These are phyloP conservation scores for Mycena olivaceomarginata DNA, from an alignment of 768 basidiomycete genomes.

Conservation along the genomic window DNA sequence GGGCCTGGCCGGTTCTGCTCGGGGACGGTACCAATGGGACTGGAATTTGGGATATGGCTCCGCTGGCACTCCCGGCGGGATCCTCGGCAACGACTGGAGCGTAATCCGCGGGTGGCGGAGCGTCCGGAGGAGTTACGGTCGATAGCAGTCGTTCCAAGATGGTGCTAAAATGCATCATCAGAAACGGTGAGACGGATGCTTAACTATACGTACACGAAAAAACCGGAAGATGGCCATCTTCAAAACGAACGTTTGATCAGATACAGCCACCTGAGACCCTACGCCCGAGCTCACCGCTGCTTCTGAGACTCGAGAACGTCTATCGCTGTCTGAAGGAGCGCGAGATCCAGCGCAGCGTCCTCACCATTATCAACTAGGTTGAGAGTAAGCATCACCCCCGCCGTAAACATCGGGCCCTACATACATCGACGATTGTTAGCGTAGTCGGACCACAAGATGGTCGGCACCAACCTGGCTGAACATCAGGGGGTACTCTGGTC, in stretches of 20 bases:
- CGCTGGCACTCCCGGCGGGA: too few species aligned
- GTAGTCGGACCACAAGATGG: neutral
- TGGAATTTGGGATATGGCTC: too few species aligned
- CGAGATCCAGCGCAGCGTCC: neutral
- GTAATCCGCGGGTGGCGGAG: too few species aligned
- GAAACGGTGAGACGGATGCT: neutral
- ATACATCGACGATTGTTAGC: neutral
- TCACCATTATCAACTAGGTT: neutral
- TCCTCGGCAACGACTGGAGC: too few species aligned
- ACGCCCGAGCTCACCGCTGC: neutral
- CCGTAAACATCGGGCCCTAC: neutral
- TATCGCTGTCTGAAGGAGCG: neutral
- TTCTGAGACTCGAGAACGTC: conserved; percentile 1
- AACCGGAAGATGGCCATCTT: neutral
- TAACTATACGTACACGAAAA: neutral
- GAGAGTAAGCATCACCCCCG: neutral
- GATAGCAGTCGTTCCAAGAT: neutral
- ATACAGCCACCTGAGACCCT: neutral
- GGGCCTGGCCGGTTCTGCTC: too few species aligned
- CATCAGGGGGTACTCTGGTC: conserved; percentile 18
- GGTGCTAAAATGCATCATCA: neutral
- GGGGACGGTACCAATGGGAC: too few species aligned
- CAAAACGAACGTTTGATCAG: neutral
- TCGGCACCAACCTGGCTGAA: neutral
- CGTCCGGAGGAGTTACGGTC: too few species aligned